A percentile compares a stretch with the other conserved stretches of the same genome.
These are phyloP conservation scores for Fusarium graminum DNA, from an alignment of 2,329 filamentous ascomycete species.

Conservation along the genomic window DNA sequence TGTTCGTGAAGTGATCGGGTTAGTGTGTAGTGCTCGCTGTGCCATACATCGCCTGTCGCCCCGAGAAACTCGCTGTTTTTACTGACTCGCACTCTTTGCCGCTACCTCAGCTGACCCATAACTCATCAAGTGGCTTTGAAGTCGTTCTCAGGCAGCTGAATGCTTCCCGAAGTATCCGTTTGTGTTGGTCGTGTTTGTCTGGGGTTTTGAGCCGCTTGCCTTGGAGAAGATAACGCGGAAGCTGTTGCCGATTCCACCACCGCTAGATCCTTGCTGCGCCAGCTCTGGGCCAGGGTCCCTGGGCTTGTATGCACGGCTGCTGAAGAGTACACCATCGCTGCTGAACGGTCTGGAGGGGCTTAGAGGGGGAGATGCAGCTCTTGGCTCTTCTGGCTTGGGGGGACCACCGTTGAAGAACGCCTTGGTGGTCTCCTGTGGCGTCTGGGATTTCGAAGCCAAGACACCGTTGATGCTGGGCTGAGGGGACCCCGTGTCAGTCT, in stretches of 20 bases:
- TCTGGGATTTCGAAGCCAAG: background rate
- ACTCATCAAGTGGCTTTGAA: constrained; percentile 2
- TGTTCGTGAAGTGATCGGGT: constrained; percentile 1
- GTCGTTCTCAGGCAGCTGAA: constrained; percentile 4
- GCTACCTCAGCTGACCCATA: constrained; percentile 1
- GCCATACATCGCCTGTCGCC: background rate
- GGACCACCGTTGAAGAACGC: background rate
- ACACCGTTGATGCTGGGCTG: background rate
- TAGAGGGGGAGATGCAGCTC: background rate
- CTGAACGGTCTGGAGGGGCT: background rate
- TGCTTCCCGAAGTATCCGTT: constrained; percentile 1
- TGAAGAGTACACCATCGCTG: background rate
- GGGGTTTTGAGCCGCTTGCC: background rate
- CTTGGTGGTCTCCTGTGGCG: background rate
- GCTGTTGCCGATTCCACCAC: background rate
- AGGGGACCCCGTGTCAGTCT: background rate
- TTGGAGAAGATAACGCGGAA: constrained; percentile 3
- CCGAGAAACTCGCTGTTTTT: background rate
- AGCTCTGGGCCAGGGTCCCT: background rate
- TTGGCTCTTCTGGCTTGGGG: background rate
- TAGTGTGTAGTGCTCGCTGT: background rate
- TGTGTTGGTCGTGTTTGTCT: constrained; percentile 1
- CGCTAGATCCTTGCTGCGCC: constrained; percentile 1
- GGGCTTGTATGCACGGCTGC: background rate
- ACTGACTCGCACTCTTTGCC: background rate